Percentiles rank a stretch among this genome's conserved stretches.
phyloP scores from a whole-genome alignment of 495 filamentous ascomycete genomes.

The Echria macrotheca region DNA sequence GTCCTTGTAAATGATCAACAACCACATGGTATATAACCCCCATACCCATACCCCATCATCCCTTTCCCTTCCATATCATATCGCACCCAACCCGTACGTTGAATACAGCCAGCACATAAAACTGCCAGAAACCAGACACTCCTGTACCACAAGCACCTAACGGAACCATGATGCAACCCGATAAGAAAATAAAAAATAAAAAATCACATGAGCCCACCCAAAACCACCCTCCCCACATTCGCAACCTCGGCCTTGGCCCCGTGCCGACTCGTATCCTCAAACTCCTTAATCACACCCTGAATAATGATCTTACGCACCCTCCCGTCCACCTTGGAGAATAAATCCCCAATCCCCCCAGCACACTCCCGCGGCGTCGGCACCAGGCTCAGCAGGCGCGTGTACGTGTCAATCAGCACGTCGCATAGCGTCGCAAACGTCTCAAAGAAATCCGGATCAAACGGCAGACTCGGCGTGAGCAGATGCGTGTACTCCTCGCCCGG shows the following conservation, averaged over 20 bases:
- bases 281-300: constrained; percentile 78
- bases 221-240: constrained; percentile 78
- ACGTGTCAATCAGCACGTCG: constrained; percentile 91
- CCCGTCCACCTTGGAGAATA: constrained; percentile 85
- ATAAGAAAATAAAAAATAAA: too few species aligned
- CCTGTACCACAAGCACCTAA: not conserved
- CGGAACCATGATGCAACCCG: not conserved
- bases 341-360: constrained; percentile 58
- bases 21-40: too few species aligned
- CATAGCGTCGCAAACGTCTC: constrained; percentile 96
- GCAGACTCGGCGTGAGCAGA: constrained; percentile 83
- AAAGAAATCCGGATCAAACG: constrained; percentile 96
- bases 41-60: too few species aligned
- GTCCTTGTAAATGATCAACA: too few species aligned
- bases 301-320: constrained; percentile 83
- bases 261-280: constrained; percentile 76
- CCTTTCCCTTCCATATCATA: too few species aligned
- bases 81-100: too few species aligned
- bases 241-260: constrained; percentile 74
- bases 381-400: constrained; percentile 68
- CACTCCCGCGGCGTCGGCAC: constrained; percentile 62
- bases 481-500: constrained; percentile 80
- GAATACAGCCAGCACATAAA: too few species aligned
- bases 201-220: constrained; percentile 77
- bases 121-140: too few species aligned